These are phyloP conservation scores for Litchi chinensis DNA, from an alignment of 345 rosid genomes.

Conservation along the genomic window DNA sequence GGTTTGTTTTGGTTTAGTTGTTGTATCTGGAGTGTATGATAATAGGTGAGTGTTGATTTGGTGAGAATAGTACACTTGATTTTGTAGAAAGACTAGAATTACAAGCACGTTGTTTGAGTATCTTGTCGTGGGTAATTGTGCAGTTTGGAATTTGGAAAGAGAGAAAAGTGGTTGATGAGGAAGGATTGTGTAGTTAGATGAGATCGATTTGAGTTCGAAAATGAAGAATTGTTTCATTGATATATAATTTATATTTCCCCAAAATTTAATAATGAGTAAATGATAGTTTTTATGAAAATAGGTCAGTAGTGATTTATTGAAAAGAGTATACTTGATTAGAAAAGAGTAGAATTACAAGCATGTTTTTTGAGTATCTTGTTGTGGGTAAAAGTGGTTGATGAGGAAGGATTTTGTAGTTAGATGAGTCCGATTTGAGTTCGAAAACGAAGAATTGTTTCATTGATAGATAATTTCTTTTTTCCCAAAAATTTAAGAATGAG, in stretches of 20 bases:
- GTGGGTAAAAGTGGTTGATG: not conserved
- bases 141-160: not conserved
- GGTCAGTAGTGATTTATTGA: not conserved
- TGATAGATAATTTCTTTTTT: not conserved
- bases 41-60: not conserved
- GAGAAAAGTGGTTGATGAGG: not conserved
- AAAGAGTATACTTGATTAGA: not conserved
- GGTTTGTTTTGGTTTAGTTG: too few relatives aligned
- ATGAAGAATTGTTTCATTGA: not conserved
- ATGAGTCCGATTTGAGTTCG: not conserved
- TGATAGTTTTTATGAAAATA: too few relatives aligned
- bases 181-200: not conserved
- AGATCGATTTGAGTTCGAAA: not conserved
- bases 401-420: not conserved
- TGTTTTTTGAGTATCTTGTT: constrained; percentile 33
- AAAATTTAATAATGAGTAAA: too few relatives aligned
- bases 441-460: not conserved
- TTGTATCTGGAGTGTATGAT: too few relatives aligned
- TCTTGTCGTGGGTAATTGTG: not conserved
- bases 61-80: not conserved
- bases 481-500: not conserved
- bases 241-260: not conserved
- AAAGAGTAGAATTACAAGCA: constrained; percentile 9
- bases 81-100: not conserved
- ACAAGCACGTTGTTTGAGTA: not conserved